Evolutionary conservation across 169 alveolate genomes (phyloP), one percentile per base, ranked within the genome.

Genomic region (Plasmodium malariae): DNA sequence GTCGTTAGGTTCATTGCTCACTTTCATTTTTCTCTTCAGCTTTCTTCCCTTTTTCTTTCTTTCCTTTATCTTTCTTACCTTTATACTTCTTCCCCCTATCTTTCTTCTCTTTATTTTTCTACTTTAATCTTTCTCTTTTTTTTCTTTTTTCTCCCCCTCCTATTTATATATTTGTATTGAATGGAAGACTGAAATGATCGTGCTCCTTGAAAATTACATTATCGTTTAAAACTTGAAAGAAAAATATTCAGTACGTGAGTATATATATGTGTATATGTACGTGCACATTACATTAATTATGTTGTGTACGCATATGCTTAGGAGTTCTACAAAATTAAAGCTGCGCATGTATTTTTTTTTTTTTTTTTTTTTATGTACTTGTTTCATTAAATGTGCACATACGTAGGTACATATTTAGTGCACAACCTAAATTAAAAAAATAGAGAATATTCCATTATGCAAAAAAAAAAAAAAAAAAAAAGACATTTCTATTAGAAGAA

Each of bases 391-490:
- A 40, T 6, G 51, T 9, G 9, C 9, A 40, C 9, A 6, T 9
- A 9, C 51, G 9, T 40, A 9, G 9, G 9, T 40, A 40, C 5
- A 40, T 40, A 6, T 40, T 40, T 40, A 40, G 51, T 40, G 51
- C 51, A 40, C 51, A 6, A 6, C 9, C 12, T 3, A 51, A 51
- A 51, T 6, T 3, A 51, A n/a, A 51, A 51, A 6, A n/a, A 11
- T 3, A 51, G 21, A 36, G 40, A 45, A 5, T n/a, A n/a, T n/a
- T n/a, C n/a, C 11, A 65, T 40, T 40, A 40, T 9, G 51, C 32
- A 65, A 63, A 65, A 65, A 65, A 65, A 65, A 65, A 65, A 65
- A 67, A 67, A 67, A 67, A 67, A 67, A 67, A 49, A 67, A 43
- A 67, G 5, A 21, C 60, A 67, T 37, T 67, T 51, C n/a, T n/a